Percentiles rank a stretch among this genome's conserved stretches.
These are phyloP conservation scores for Aureobasidium sp. DNA, from an alignment of 2,329 filamentous ascomycete genomes.

Conservation along the genomic window DNA sequence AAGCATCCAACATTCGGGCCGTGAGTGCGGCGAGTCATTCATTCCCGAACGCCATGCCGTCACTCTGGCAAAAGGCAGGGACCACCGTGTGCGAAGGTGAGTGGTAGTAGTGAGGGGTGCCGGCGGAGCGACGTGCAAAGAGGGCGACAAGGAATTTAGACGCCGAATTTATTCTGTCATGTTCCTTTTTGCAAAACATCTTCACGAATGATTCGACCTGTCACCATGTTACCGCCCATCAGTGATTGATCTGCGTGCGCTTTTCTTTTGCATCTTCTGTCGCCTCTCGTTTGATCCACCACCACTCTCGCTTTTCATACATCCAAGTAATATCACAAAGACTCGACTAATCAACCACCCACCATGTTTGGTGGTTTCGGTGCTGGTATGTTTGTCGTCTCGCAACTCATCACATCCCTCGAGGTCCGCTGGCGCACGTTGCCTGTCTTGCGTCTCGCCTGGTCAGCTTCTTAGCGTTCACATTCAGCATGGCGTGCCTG, in stretches of 20 bases:
- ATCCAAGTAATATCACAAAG: not conserved
- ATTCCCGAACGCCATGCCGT: conserved; percentile 1
- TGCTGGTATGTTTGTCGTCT: conserved; percentile 12
- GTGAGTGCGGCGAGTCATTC: not conserved
- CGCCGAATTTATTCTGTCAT: not conserved
- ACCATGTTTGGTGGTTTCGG: conserved; percentile 10
- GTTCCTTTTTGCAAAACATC: conserved; percentile 3
- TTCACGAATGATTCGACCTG: not conserved
- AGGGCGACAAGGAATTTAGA: conserved; percentile 1
- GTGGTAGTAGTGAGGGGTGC: not conserved
- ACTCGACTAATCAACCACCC: not conserved
- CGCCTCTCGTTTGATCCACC: not conserved
- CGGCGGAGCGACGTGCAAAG: not conserved
- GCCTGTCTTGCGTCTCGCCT: not conserved
- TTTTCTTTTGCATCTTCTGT: not conserved
- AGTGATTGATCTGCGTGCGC: not conserved
- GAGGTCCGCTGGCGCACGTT: not conserved
- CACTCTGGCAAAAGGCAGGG: not conserved
- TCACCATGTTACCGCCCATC: conserved; percentile 9
- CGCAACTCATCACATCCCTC: not conserved
- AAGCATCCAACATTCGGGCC: conserved; percentile 1
- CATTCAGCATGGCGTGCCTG: not conserved
- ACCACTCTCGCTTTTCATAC: not conserved
- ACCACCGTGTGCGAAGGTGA: not conserved
- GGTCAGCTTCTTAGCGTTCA: not conserved